Conservation (phyloP, 1,284 basidiomycete species). For the Melampsora larici-populina region DNA sequence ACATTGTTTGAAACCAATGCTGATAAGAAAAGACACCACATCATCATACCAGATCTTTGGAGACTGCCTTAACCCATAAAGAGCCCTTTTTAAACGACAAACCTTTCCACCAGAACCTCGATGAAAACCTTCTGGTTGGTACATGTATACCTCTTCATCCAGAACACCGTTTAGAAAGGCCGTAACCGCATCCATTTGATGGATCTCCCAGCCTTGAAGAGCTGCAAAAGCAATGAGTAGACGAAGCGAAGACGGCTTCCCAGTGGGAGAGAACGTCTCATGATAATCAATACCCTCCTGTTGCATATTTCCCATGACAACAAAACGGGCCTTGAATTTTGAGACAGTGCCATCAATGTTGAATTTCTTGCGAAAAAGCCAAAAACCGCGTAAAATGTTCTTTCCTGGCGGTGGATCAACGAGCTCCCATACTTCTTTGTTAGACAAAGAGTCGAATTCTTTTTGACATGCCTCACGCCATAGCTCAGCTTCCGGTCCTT, state of each 20-base stretch:
- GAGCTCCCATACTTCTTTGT: constrained; percentile 21
- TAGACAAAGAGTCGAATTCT: not conserved
- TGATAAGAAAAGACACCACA: not conserved
- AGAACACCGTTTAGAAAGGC: constrained; percentile 6
- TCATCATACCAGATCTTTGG: not conserved
- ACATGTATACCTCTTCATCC: not conserved
- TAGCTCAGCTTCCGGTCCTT: not conserved
- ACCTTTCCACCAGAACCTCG: not conserved
- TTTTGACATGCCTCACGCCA: not conserved
- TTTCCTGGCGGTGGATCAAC: not conserved
- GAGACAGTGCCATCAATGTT: not conserved
- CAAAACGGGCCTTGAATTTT: constrained; percentile 16
- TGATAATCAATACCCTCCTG: not conserved
- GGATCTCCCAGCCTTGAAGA: constrained; percentile 10
- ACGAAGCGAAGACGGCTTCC: not conserved
- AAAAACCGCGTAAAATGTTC: not conserved
- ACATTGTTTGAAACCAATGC: not conserved
- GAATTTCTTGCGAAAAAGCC: constrained; percentile 1
- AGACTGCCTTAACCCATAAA: not conserved
- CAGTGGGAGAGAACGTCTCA: constrained; percentile 16
- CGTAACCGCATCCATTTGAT: constrained; percentile 20
- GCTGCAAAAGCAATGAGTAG: not conserved
- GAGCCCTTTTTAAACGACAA: not conserved
- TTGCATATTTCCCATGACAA: too few relatives aligned
- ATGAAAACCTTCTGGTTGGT: too few relatives aligned